Evolutionary conservation across 2,329 filamentous ascomycete species (phyloP), one percentile per base, ranked within the genome.

Genomic region (Cercospora janseana): DNA sequence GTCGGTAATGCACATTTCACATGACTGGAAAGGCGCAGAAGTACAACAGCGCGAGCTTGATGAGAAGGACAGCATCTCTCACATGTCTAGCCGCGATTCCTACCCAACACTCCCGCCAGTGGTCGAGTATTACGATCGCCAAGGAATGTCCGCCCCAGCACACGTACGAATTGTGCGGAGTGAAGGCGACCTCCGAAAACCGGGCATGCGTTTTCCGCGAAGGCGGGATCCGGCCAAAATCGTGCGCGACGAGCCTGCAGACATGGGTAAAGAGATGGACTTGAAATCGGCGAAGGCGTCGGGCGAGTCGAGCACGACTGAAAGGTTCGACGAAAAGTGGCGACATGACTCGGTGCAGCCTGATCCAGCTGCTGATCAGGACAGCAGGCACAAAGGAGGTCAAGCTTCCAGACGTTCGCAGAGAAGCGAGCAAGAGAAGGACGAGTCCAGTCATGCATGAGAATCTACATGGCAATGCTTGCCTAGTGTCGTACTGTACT

Each of bases 171-270:
- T 34, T 4, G 35, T 32, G 6, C 9, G 43, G n/a, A 35, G 43
- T 10, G 28, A 46, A 27, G 43, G 43, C 3, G 43, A 46, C n/a
- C 5, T 35, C 16, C 23, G 26, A 6, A 46, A 15, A 32, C 43
- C 43, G 12, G 43, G 16, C 1, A 23, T 46, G 29, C 28, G 43
- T 1, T 46, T 46, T 6, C 43, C 43, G 3, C 28, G 43, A 35
- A 34, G 29, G 23, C 28, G 43, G 4, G 43, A 46, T 20, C 43
- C 43, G 2, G 12, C 23, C 4, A 29, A 32, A 10, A 26, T 16
- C 8, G 29, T 46, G n/a, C 29, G 43, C 12, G 29, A 12, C 3
- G 21, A 23, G 18, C 16, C 43, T n/a, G 42, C 23, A 8, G 9
- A 20, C n/a, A 31, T 35, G 29, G 27, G 15, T 3, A 10, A 38